phyloP scores from a whole-genome alignment of 2,329 filamentous ascomycete species.

The Aspergillus neoniger region DNA sequence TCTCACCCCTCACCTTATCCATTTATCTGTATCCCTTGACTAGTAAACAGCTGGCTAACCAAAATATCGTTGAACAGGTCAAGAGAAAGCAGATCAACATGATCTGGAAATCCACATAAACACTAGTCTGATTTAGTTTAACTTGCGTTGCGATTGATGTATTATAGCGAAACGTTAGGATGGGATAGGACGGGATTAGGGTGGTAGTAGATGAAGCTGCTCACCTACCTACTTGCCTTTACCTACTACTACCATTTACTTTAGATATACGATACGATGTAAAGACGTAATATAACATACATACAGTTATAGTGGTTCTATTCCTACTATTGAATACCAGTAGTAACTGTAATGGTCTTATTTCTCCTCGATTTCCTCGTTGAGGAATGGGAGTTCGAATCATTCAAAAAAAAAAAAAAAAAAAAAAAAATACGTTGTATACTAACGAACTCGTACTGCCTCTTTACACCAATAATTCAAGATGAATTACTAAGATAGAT shows the following conservation, averaged over 20 bases:
- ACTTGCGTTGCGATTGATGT: not conserved
- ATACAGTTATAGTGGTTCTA: not conserved
- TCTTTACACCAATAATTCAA: too few species aligned
- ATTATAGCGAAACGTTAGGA: not conserved
- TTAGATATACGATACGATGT: slow-evolving; percentile 2
- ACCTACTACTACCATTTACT: not conserved
- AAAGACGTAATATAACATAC: not conserved
- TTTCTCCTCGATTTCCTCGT: too few species aligned
- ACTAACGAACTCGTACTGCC: too few species aligned
- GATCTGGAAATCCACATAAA: slow-evolving; percentile 24
- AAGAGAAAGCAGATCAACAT: slow-evolving; percentile 54
- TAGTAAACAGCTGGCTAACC: not conserved
- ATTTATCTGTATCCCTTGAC: not conserved
- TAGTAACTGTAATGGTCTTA: too few species aligned
- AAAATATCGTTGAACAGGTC: slow-evolving; percentile 35
- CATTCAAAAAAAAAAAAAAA: too few species aligned
- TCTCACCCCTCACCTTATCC: not conserved
- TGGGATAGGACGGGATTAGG: not conserved
- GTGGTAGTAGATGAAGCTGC: not conserved
- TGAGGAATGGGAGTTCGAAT: too few species aligned
- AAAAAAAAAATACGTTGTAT: too few species aligned
- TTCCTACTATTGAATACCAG: not conserved
- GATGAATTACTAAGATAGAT: too few species aligned
- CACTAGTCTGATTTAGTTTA: not conserved
- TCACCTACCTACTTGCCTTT: not conserved